phyloP scores from a whole-genome alignment of 2,329 filamentous ascomycete genomes.

The Knoxdaviesia capensis region DNA sequence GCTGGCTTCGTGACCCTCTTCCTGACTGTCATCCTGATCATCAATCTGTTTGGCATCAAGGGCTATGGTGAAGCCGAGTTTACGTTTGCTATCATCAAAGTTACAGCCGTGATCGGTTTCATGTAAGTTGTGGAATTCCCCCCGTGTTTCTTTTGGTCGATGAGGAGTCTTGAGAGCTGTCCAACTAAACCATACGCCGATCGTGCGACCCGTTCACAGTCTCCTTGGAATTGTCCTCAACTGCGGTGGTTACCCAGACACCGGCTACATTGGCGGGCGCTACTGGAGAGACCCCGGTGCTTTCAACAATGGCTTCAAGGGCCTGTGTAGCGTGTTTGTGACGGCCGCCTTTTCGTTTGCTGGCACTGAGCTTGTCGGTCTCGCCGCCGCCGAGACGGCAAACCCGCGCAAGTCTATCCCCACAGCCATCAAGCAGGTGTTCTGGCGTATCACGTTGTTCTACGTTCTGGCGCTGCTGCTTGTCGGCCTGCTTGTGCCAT shows the following conservation, averaged over 20 bases:
- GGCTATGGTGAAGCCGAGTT: slow-evolving; percentile 86
- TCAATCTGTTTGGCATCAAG: slow-evolving; percentile 78
- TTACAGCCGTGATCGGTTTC: slow-evolving; percentile 71
- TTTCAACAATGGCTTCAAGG: slow-evolving; percentile 67
- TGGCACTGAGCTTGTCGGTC: slow-evolving; percentile 56
- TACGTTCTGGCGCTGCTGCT: slow-evolving; percentile 69
- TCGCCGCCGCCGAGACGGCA: slow-evolving; percentile 60
- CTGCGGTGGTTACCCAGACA: slow-evolving; percentile 53
- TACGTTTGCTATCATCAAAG: slow-evolving; percentile 68
- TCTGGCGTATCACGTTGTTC: slow-evolving; percentile 84
- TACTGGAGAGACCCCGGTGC: slow-evolving; percentile 70
- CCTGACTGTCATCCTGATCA: slow-evolving; percentile 50
- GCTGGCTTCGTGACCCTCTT: slow-evolving; percentile 73
- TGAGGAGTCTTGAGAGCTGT: slow-evolving; percentile 48
- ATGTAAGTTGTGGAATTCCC: slow-evolving; percentile 35
- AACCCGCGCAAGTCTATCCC: slow-evolving; percentile 67
- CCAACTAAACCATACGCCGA: slow-evolving; percentile 33
- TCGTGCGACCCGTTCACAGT: slow-evolving; percentile 17
- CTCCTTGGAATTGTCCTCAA: slow-evolving; percentile 75
- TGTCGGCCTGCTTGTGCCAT: slow-evolving; percentile 66
- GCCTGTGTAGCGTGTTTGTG: slow-evolving; percentile 60
- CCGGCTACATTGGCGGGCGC: slow-evolving; percentile 59
- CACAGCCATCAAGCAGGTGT: slow-evolving; percentile 79
- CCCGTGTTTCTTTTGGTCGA: not conserved
- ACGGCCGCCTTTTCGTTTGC: slow-evolving; percentile 60